Base-by-base conservation (phyloP, 176 grass and related monocot species). In the Carex pumila region DNA sequence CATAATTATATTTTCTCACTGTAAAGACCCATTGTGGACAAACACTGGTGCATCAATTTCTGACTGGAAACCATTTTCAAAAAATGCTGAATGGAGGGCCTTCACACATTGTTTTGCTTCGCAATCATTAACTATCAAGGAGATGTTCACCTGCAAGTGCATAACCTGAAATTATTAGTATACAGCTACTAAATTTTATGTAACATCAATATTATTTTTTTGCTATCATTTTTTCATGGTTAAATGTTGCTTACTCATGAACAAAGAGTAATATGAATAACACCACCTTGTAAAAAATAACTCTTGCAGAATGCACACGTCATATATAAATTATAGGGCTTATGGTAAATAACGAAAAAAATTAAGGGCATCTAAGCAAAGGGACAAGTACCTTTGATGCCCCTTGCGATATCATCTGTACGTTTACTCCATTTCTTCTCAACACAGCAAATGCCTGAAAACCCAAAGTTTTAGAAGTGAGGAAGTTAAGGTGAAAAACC, bases 391-490 rank as follows among this genome's bases (percentile, higher is more conserved):
- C 95, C 95, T 98, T 98, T 19, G 95, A 98, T 4, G 95, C 95
- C 54, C 95, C 95, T 91, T 98, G 95, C 8, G 95, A 98, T 76
- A 98, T 98, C 95, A 98, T 98, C 89, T 98, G 92, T 49, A 98
- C 95, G 15, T 94, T 98, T 41, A 98, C 89, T 71, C 92, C 89
- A 83, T 90, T 91, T 81, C 60, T 88, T 11, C 95, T 87, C 47
- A 98, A 85, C 63, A 98, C 95, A 69, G 85, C 93, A 79, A 98
- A 98, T 65, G 92, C 92, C 95, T 94, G 67, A 74, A 82, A 12
- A 65, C 12, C 39, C 32, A 69, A 47, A 86, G 63, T 43, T 55
- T n/a, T 41, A 12, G 12, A 22, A 75, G 69, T 12, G 61, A 65
- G 76, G 72, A 69, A 47, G 2, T 11, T 11, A 6, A 50, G 29